A percentile compares a stretch with the other conserved stretches of the same genome.
Conservation (phyloP, 1,284 basidiomycete species). For the Phaffia rhodozyma region DNA sequence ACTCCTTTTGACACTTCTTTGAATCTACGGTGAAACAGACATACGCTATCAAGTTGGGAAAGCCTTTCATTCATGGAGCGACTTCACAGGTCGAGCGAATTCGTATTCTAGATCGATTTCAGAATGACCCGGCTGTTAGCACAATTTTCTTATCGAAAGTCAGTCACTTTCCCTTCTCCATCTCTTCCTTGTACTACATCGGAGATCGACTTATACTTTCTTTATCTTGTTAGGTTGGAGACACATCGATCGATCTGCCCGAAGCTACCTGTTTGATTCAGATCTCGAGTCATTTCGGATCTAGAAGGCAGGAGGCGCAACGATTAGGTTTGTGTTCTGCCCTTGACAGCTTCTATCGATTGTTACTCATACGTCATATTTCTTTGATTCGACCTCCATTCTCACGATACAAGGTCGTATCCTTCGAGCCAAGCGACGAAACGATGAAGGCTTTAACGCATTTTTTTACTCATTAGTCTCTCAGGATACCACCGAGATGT, state of each 20-base stretch:
- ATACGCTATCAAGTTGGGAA: slow-evolving; percentile 86
- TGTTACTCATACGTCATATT: slow-evolving; percentile 5
- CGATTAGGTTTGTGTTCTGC: slow-evolving; percentile 53
- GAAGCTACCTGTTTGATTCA: slow-evolving; percentile 99
- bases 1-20: slow-evolving; percentile 11
- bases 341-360: slow-evolving; percentile 1
- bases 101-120: slow-evolving; percentile 88
- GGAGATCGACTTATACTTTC: slow-evolving; percentile 17
- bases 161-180: slow-evolving; percentile 21
- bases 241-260: slow-evolving; percentile 97
- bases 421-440: slow-evolving; percentile 88
- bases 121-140: slow-evolving; percentile 89
- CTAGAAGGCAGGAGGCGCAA: slow-evolving; percentile 94
- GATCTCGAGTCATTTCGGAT: slow-evolving; percentile 99
- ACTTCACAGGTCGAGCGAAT: slow-evolving; percentile 94
- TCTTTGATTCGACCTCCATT: slow-evolving; percentile 14
- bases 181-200: slow-evolving; percentile 15
- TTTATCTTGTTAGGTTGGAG: slow-evolving; percentile 59
- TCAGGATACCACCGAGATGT: slow-evolving; percentile 99
- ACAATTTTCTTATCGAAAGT: slow-evolving; percentile 98
- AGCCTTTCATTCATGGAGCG: slow-evolving; percentile 92
- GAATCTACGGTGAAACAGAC: slow-evolving; percentile 43
- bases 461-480: slow-evolving; percentile 99
- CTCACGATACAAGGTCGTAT: slow-evolving; percentile 48
- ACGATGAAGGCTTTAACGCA: slow-evolving; percentile 99